Evolutionary conservation across 805 yeast genomes (phyloP), one percentile per base, ranked within the genome.

Genomic region (Zygosaccharomyces bisporus): DNA sequence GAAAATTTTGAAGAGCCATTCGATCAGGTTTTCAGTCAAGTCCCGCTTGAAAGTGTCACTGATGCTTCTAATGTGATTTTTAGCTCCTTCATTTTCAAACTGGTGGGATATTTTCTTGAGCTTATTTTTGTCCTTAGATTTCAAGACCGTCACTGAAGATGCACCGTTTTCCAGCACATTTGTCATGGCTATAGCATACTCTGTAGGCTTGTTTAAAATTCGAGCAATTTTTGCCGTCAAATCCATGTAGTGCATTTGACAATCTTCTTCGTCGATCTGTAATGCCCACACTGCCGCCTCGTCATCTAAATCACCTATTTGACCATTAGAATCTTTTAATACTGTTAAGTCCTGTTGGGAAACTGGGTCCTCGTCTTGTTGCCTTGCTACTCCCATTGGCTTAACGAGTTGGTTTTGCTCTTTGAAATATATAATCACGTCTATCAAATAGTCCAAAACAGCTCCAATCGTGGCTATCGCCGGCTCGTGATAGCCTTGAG

Each of bases 391-490:
- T 24, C 30, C 49, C 24, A 41, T 42, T 18, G 46, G 41, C 17
- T 33, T 34, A 17, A 33, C 32, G 10, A 16, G 12, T 6, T 40
- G 46, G 12, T 44, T 43, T 29, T 39, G 42, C 17, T 46, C 50
- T 10, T 49, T 45, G 16, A 49, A 44, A 40, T 49, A 47, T 12
- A 50, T 39, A 4, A 51, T 43, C 9, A 49, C 46, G 36, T 57
- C 60, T 21, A 61, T 53, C 38, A 63, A 49, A 39, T 50, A 58
- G 41, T 63, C 66, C 9, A 61, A 35, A 18, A 61, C 37, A 3
- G 46, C 52, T 34, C 51, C 48, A 19, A 60, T 48, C 3, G 58
- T 44, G 1, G 29, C 5, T 6, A 46, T 32, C n/a, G 44, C 36
- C 24, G 43, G 42, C 18, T 49, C 39, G 24, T 55, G 43, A 33